Base-by-base conservation (phyloP, 2,329 filamentous ascomycete genomes). In the Pseudogymnoascus sp. region DNA sequence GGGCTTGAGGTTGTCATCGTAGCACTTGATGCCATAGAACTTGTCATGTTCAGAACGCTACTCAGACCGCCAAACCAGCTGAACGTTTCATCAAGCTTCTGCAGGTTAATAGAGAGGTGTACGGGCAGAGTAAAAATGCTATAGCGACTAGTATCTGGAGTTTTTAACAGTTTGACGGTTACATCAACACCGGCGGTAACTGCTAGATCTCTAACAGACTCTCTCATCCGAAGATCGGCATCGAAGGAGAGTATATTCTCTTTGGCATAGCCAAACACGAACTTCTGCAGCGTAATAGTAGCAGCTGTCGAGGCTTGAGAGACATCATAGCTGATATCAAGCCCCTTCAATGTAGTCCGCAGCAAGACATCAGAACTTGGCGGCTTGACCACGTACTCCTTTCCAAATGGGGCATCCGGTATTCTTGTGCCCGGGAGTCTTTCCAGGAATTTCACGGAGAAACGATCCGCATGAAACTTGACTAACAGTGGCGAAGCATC, bases 61-160 rank as follows among this genome's bases (percentile, higher is more conserved):
- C 93, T 96, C 47, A 99, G 79, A 0, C 95, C 95, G 37, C 95
- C 95, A 75, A 97, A 93, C 81, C 90, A 91, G 63, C 86, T 85
- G 65, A 97, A 86, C 0, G 90, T 90, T 70, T 96, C 92, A 69
- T 97, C 95, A 21, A 97, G 77, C 63, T 85, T 84, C 67, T 88
- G 87, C 14, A 97, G 77, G 71, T 97, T 90, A 42, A 97, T 76
- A 63, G 86, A 83, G 8, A 96, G 74, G 64, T 87, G 84, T 1
- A 97, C 74, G 5, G 93, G 91, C 8, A 96, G 80, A 0, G 92
- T 96, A 61, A 86, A 84, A 13, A 96, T 73, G 33, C 89, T 85
- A 14, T 89, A 81, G 63, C 78, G 78, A 13, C 76, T 80, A 4
- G 74, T 75, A 1, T 78, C 76, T 1, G 74, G 66, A 1, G 78